These are phyloP conservation scores for Mortierella alpina DNA, from an alignment of 192 early-diverging fungal genomes.

Conservation along the genomic window DNA sequence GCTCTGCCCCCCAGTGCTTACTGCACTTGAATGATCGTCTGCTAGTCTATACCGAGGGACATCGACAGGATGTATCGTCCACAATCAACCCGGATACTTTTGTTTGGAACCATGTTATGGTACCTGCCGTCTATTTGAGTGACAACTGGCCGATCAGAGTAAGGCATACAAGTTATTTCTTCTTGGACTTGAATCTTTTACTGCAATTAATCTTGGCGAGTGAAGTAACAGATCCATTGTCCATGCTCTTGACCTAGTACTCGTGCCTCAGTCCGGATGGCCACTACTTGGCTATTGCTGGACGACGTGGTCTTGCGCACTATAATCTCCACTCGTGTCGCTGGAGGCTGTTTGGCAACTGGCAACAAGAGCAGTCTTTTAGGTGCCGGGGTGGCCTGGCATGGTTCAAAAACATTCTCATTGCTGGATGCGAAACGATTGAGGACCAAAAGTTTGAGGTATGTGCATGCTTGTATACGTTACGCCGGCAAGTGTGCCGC, in stretches of 20 bases:
- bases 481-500: background rate
- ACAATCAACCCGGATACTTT: slow-evolving; percentile 75
- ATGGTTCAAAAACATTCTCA: slow-evolving; percentile 77
- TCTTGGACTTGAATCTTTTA: slow-evolving; percentile 4
- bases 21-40: slow-evolving; percentile 77
- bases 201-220: background rate
- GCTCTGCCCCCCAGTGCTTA: slow-evolving; percentile 57
- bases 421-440: slow-evolving; percentile 73
- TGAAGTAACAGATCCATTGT: background rate
- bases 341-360: slow-evolving; percentile 95
- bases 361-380: slow-evolving; percentile 81
- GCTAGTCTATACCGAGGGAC: slow-evolving; percentile 72
- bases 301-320: slow-evolving; percentile 83
- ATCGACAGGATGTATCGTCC: slow-evolving; percentile 69
- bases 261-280: slow-evolving; percentile 76
- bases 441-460: slow-evolving; percentile 52
- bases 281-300: slow-evolving; percentile 85
- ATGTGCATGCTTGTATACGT: background rate
- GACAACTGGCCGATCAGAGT: slow-evolving; percentile 88
- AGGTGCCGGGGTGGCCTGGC: slow-evolving; percentile 73
- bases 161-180: background rate
- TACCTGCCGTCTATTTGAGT: slow-evolving; percentile 79
- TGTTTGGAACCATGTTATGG: slow-evolving; percentile 80
- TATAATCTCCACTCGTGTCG: slow-evolving; percentile 74
- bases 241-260: slow-evolving; percentile 56